A percentile compares a stretch with the other conserved stretches of the same genome.
Conservation (phyloP, 2,329 filamentous ascomycete genomes). For the Dactylellina cionopaga region DNA sequence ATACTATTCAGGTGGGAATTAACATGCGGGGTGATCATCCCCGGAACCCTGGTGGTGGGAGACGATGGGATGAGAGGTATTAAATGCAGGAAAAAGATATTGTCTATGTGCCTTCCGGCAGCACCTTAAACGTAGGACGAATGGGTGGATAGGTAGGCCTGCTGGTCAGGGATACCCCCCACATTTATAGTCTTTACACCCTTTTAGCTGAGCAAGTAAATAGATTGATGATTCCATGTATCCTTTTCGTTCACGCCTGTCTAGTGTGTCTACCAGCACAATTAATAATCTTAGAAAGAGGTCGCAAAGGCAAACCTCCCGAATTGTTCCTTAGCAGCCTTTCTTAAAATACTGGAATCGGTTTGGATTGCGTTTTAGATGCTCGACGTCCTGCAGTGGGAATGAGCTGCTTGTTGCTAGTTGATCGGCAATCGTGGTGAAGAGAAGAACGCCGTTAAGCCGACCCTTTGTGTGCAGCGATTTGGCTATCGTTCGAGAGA, state of each 20-base stretch:
- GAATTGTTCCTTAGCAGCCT: constrained; percentile 60
- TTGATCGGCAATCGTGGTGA: constrained; percentile 44
- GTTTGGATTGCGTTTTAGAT: constrained; percentile 6
- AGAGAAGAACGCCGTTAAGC: constrained; percentile 21
- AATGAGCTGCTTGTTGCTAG: neutral
- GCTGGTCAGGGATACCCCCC: constrained; percentile 54
- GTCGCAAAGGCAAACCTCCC: constrained; percentile 61
- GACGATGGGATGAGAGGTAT: no score
- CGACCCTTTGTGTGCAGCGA: neutral
- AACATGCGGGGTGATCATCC: no score
- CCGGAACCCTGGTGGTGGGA: no score
- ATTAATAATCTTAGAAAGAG: constrained; percentile 57
- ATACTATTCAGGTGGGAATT: no score
- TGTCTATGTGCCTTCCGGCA: constrained; percentile 43
- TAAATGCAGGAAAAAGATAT: no score
- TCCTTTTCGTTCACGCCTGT: constrained; percentile 57
- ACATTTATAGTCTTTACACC: constrained; percentile 39
- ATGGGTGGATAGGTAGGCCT: constrained; percentile 55
- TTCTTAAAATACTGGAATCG: constrained; percentile 33
- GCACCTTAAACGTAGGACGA: constrained; percentile 48
- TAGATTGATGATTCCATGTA: constrained; percentile 52
- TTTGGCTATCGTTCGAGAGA: constrained; percentile 52
- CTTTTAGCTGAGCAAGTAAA: constrained; percentile 40
- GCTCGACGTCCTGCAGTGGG: neutral
- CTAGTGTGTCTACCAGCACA: constrained; percentile 59